Evolutionary conservation across 148 eudicot genomes (phyloP), one percentile per base, ranked within the genome.

Genomic region (Rhododendron williamsianum): DNA sequence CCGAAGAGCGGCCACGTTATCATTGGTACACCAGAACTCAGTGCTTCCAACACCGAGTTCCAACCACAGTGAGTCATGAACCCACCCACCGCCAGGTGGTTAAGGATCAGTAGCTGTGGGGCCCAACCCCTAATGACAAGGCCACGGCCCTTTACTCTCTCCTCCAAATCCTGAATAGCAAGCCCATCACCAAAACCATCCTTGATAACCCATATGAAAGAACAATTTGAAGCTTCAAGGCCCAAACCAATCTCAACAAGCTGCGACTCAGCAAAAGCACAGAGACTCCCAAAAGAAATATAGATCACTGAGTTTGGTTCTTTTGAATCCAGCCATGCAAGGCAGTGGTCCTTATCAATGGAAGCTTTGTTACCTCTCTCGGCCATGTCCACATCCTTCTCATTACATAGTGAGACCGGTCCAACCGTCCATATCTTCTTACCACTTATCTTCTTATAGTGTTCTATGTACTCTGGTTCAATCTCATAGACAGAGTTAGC

Each of bases 41-140:
- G 49, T 63, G 86, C 81, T 76, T 84, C 86, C n/a, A 84, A 11
- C 69, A 83, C 85, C 33, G 85, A 83, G 85, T 83, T 83, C 85
- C 85, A 83, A 6, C 85, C 85, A 41, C 85, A 76, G 73, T 84
- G 86, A 56, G 81, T 76, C 51, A 84, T 15, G 35, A 84, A 84
- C 86, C 86, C 86, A 21, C 86, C 86, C 81, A 84, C 86, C 36
- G 86, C 79, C 6, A 67, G 80, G 36, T 84, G 86, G 81, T 54
- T 77, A 46, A 84, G 81, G 33, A 84, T 84, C 69, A 52, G 33
- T 9, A 54, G 36, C 81, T 84, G 86, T 1, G 86, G 86, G 48
- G 81, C 86, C 86, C 86, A 84, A 10, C 86, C 86, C 51, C 8
- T 84, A 1, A 84, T 84, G 19, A 84, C 38, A 4, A 84, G 72